These are phyloP conservation scores for Graphilbum sp. DNA, from an alignment of 2,329 filamentous ascomycete genomes.

Conservation along the genomic window DNA sequence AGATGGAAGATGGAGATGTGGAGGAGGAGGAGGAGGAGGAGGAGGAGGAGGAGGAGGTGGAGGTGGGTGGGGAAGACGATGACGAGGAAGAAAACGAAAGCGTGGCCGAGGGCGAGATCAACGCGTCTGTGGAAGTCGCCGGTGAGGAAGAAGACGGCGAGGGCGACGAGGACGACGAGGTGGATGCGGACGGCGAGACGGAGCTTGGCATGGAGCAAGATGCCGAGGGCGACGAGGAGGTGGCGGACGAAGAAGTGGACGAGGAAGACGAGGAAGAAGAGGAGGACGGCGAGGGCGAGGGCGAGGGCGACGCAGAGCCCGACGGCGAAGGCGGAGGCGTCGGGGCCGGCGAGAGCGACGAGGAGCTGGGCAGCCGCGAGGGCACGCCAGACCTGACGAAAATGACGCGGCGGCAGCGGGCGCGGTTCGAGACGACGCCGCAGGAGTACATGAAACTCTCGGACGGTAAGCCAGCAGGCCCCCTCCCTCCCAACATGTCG, in stretches of 20 bases:
- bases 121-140: slow-evolving; percentile 26
- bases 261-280: slow-evolving; percentile 22
- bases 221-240: slow-evolving; percentile 20
- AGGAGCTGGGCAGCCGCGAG: slow-evolving; percentile 24
- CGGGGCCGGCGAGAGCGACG: slow-evolving; percentile 24
- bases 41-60: slow-evolving; percentile 26
- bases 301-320: slow-evolving; percentile 21
- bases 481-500: no score
- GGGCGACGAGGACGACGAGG: slow-evolving; percentile 19
- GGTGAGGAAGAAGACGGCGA: slow-evolving; percentile 15
- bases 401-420: slow-evolving; percentile 44
- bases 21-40: slow-evolving; percentile 25
- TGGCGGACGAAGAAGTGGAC: slow-evolving; percentile 22
- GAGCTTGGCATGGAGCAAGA: slow-evolving; percentile 16
- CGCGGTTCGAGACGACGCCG: slow-evolving; percentile 36
- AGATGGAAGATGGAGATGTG: slow-evolving; percentile 28
- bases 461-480: slow-evolving; percentile 41
- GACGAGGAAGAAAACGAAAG: slow-evolving; percentile 35
- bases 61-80: slow-evolving; percentile 17
- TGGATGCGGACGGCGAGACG: slow-evolving; percentile 24
- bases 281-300: slow-evolving; percentile 21
- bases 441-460: slow-evolving; percentile 43
- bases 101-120: slow-evolving; percentile 28
- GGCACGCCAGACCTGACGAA: slow-evolving; percentile 38
- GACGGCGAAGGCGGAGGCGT: slow-evolving; percentile 22